Base-by-base conservation (phyloP, 2,329 filamentous ascomycete genomes). In the Cadophora gregata region DNA sequence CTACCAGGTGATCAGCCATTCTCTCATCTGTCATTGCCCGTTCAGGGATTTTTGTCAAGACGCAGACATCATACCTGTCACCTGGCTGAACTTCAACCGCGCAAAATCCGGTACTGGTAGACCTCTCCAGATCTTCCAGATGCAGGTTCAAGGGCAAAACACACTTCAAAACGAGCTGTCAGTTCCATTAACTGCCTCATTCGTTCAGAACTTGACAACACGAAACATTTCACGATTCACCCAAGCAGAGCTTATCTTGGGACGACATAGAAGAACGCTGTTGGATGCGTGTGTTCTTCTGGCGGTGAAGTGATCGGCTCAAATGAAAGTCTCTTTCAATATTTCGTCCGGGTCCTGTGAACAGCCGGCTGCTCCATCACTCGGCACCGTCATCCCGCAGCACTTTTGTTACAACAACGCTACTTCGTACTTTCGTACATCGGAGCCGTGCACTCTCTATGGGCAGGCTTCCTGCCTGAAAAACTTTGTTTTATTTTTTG, bases 251-350 rank as follows among this genome's bases (percentile, higher is more conserved):
- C n/a, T 48, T 25, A 33, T 31, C 24, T 60, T 29, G 58, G 36
- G 38, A 48, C 25, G 12, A 31, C 25, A 48, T 47, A 12, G 27
- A 48, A 31, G 58, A 60, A 31, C 38, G 25, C 3, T 24, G 38
- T 21, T 60, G 24, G 31, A 29, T 47, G 58, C 58, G 27, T 38
- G 48, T 60, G 25, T 24, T 60, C 14, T 31, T 48, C 47, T 29
- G 38, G 58, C 58, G 58, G 58, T 60, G 58, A 60, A 60, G 58
- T n/a, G 58, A 60, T 60, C 58, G 42, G 16, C 58, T 47, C 27
- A 45, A 16, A 27, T 48, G 9, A 29, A 25, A 60, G 16, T 60
- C 14, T 48, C 38, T 31, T 60, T 48, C 25, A 16, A 47, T 25
- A 38, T 47, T 60, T 48, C 58, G 25, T 60, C 58, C n/a, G 53